phyloP scores from a whole-genome alignment of 129 eudicot species.

The Tagetes erecta region DNA sequence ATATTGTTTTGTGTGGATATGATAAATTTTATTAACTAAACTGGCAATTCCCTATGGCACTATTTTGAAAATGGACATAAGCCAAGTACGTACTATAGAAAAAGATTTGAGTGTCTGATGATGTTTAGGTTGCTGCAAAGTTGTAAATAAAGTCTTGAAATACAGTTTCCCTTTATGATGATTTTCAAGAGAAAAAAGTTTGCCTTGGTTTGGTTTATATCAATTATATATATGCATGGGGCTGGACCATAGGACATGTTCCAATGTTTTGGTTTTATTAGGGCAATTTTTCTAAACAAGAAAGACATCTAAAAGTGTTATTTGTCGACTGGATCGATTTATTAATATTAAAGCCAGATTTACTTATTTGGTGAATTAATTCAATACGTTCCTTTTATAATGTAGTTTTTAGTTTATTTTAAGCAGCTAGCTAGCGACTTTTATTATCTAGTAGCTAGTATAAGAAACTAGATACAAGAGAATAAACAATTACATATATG shows the following conservation, averaged over 20 bases:
- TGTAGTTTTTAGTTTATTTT: too few species aligned
- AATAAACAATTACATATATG: too few species aligned
- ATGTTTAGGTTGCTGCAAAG: constrained; percentile 21
- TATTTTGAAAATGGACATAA: constrained; percentile 8
- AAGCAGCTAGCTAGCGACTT: too few species aligned
- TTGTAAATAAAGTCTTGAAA: constrained; percentile 25
- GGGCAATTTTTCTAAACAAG: constrained; percentile 22
- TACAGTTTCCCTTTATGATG: constrained; percentile 23
- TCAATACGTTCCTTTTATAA: too few species aligned
- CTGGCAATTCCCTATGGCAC: constrained; percentile 15
- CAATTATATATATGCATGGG: constrained; percentile 11
- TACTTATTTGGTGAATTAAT: too few species aligned
- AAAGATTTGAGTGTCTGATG: constrained; percentile 20
- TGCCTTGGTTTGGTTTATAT: constrained; percentile 5
- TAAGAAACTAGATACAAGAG: too few species aligned
- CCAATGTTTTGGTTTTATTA: constrained; percentile 18
- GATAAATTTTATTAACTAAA: neutral
- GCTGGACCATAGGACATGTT: constrained; percentile 20
- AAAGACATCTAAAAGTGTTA: neutral
- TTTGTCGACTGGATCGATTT: neutral
- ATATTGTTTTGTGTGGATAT: neutral
- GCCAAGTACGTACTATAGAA: constrained; percentile 1
- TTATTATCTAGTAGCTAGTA: too few species aligned
- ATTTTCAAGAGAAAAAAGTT: constrained; percentile 16
- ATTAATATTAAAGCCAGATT: too few species aligned